Evolutionary conservation across 257 asterid genomes (phyloP).

Genomic region (Linderniella brevidens): DNA sequence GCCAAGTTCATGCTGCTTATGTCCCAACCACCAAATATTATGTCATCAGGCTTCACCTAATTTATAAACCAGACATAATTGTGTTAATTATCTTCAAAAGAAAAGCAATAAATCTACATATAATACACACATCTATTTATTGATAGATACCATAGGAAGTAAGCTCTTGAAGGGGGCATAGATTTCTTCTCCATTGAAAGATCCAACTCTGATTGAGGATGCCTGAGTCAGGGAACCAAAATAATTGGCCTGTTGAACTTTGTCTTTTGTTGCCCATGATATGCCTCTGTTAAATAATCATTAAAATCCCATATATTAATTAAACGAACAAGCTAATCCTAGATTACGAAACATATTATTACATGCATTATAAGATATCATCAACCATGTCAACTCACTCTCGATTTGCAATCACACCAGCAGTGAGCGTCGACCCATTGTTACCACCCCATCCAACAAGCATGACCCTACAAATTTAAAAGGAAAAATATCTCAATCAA

Average conservation of each 20-base stretch:
- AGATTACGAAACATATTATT: no score
- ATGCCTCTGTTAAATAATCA: slow-evolving; percentile 49
- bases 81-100: background rate
- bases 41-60: slow-evolving; percentile 83
- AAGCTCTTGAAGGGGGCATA: slow-evolving; percentile 95
- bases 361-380: no score
- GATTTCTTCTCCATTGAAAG: slow-evolving; percentile 93
- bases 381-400: slow-evolving; percentile 62
- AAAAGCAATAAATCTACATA: background rate
- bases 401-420: slow-evolving; percentile 77
- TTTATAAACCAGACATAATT: slow-evolving; percentile 1
- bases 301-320: slow-evolving; percentile 12
- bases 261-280: slow-evolving; percentile 96
- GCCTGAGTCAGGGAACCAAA: slow-evolving; percentile 95
- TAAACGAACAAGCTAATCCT: no score
- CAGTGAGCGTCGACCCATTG: slow-evolving; percentile 90
- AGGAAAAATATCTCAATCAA: background rate
- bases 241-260: slow-evolving; percentile 81
- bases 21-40: slow-evolving; percentile 99
- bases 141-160: slow-evolving; percentile 67
- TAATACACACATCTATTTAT: background rate
- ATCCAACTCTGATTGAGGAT: slow-evolving; percentile 78
- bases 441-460: slow-evolving; percentile 99
- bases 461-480: slow-evolving; percentile 47
- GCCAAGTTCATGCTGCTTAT: slow-evolving; percentile 88